Evolutionary conservation across 1,284 basidiomycete genomes (phyloP), one percentile per base, ranked within the genome.

Genomic region (Xerocomus subilludens): DNA sequence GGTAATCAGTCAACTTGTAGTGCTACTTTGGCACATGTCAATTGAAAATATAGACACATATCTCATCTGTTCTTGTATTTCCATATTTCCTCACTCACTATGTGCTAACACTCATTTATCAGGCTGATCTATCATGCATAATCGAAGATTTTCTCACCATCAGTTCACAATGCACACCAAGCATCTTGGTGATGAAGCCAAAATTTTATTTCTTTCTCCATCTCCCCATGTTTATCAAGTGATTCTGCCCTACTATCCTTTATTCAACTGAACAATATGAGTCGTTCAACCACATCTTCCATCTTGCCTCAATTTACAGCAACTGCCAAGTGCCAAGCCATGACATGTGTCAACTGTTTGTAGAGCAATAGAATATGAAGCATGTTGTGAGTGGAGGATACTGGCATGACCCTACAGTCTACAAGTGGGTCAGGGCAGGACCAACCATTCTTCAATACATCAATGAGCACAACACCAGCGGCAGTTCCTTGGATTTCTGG

Each of bases 21-120:
- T 81, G 0, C 71, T 84, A 2, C 62, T 83, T 3, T 85, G 84
- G 82, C 76, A 81, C 35, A 80, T 79, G 4, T 56, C 74, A 20
- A 84, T 85, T 27, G 45, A 73, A 2, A 72, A 83, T 36, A 71
- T 67, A 4, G 73, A 79, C 13, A 25, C 6, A 16, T 83, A 83
- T 55, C 30, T 77, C 20, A 81, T 83, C 67, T 21, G 78, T 76
- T 27, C 8, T 60, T 8, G 32, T 21, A 4, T 45, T 35, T 32
- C 51, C 60, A 42, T 21, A 4, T 45, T 35, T 32, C 51, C 60
- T 33, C 36, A 8, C 33, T 60, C 16, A 33, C 36, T 14, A 20
- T 53, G 53, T 27, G 30, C 63, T 64, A 51, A 64, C 25, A 27
- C 49, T 33, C 11, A 38, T 27, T 65, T 60, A 9, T 63, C n/a